Evolutionary conservation across 306 rosid species (phyloP).

Genomic region (Vigna trinervia): DNA sequence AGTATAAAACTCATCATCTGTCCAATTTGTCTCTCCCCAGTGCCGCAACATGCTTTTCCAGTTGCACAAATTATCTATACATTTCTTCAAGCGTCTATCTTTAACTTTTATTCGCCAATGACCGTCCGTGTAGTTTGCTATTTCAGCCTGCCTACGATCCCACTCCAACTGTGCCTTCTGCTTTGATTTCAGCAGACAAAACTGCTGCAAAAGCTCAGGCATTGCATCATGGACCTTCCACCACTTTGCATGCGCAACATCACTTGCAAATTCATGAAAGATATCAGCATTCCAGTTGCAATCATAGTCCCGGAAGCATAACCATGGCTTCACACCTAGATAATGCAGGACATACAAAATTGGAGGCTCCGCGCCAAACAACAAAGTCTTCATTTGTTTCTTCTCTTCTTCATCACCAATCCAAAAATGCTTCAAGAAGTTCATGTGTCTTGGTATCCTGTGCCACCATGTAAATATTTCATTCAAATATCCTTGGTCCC

Average conservation of each 20-base stretch:
- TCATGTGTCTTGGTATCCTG: constrained; percentile 94
- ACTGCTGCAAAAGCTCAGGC: constrained; percentile 85
- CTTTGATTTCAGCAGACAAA: constrained; percentile 76
- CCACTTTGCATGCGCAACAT: constrained; percentile 89
- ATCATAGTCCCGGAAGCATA: constrained; percentile 89
- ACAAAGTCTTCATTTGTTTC: constrained; percentile 73
- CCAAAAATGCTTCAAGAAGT: constrained; percentile 97
- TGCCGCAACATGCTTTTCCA: constrained; percentile 94
- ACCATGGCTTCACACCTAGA: constrained; percentile 88
- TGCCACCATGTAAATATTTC: constrained; percentile 99
- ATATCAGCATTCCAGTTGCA: constrained; percentile 91
- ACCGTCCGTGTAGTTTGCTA: constrained; percentile 73
- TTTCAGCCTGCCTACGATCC: constrained; percentile 83
- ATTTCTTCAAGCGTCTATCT: constrained; percentile 70
- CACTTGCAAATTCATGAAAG: constrained; percentile 87
- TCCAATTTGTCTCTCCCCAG: constrained; percentile 99
- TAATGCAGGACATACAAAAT: constrained; percentile 85
- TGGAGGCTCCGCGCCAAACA: constrained; percentile 89
- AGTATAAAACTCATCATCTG: constrained; percentile 59
- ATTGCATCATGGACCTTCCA: constrained; percentile 93
- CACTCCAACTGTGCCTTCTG: constrained; percentile 94
- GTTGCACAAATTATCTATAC: constrained; percentile 72
- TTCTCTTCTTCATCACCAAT: constrained; percentile 82
- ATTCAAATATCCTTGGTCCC: constrained; percentile 91
- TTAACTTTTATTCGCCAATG: constrained; percentile 77